A percentile compares a stretch with the other conserved stretches of the same genome.
These are phyloP conservation scores for Mariannaea sp. DNA, from an alignment of 2,329 filamentous ascomycete species.

Conservation along the genomic window DNA sequence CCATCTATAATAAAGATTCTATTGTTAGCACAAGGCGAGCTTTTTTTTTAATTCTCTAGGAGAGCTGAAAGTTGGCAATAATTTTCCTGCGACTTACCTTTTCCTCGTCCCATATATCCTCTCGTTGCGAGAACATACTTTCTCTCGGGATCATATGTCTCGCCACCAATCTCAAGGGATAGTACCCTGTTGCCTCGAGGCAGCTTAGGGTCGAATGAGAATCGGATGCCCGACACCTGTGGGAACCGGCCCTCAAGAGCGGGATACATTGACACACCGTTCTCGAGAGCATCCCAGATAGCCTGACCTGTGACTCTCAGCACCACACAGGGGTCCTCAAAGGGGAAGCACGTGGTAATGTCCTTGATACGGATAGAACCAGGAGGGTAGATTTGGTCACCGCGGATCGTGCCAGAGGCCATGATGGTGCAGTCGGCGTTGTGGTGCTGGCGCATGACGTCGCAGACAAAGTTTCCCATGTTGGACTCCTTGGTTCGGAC, in stretches of 20 bases:
- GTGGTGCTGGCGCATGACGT: constrained; percentile 87
- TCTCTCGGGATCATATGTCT: constrained; percentile 64
- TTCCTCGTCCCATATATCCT: constrained; percentile 87
- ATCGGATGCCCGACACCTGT: constrained; percentile 83
- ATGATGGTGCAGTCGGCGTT: constrained; percentile 81
- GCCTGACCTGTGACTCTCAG: constrained; percentile 72
- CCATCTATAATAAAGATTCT: constrained; percentile 60
- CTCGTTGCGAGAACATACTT: constrained; percentile 78
- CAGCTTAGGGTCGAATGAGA: constrained; percentile 70
- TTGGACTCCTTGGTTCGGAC: constrained; percentile 81
- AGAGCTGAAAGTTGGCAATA: neutral
- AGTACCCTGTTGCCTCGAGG: constrained; percentile 66
- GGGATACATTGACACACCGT: constrained; percentile 78
- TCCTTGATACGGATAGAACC: constrained; percentile 79
- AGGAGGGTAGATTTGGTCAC: constrained; percentile 86
- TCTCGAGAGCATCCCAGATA: constrained; percentile 81
- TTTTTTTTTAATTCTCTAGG: no score
- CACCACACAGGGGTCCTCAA: constrained; percentile 87
- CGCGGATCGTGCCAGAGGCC: constrained; percentile 83
- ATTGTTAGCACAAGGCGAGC: constrained; percentile 18
- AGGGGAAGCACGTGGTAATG: constrained; percentile 88
- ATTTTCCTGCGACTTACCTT: constrained; percentile 56
- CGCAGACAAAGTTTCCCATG: constrained; percentile 87
- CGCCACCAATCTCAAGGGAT: constrained; percentile 63
- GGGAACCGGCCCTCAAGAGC: constrained; percentile 84